phyloP scores from a whole-genome alignment of 495 filamentous ascomycete species.

The Neurospora pannonica region DNA sequence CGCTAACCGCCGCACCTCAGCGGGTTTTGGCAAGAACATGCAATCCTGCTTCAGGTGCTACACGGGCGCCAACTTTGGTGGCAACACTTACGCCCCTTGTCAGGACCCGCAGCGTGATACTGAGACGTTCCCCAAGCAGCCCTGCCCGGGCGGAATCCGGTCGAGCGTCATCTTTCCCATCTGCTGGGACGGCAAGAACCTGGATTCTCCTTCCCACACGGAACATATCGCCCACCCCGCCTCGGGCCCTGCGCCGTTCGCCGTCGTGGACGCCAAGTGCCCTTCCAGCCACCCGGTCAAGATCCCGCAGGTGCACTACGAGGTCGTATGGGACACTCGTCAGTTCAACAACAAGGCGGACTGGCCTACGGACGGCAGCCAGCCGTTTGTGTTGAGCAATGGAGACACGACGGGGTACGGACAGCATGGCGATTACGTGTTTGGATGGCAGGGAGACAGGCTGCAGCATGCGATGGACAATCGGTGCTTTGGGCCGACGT shows the following conservation, averaged over 20 bases:
- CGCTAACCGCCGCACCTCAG: slow-evolving; percentile 21
- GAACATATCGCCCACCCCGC: slow-evolving; percentile 37
- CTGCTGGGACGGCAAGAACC: slow-evolving; percentile 46
- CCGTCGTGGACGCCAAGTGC: slow-evolving; percentile 31
- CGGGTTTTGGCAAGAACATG: slow-evolving; percentile 21
- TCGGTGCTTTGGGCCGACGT: slow-evolving; percentile 29
- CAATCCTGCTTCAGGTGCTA: slow-evolving; percentile 40
- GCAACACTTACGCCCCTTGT: slow-evolving; percentile 31
- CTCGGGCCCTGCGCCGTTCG: slow-evolving; percentile 37
- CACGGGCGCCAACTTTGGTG: slow-evolving; percentile 37
- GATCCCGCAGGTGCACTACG: slow-evolving; percentile 42
- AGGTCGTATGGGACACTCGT: slow-evolving; percentile 42
- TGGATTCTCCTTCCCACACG: slow-evolving; percentile 41
- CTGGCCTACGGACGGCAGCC: slow-evolving; percentile 38
- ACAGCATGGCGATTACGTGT: slow-evolving; percentile 43
- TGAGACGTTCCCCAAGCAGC: slow-evolving; percentile 27
- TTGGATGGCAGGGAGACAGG: slow-evolving; percentile 39
- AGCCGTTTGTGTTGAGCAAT: slow-evolving; percentile 39
- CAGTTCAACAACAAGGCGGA: slow-evolving; percentile 34
- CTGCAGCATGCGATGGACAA: slow-evolving; percentile 45
- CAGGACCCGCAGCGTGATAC: slow-evolving; percentile 29
- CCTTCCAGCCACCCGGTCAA: slow-evolving; percentile 38
- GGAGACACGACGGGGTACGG: slow-evolving; percentile 27
- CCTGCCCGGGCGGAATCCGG: slow-evolving; percentile 37
- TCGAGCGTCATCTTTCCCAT: slow-evolving; percentile 43